These are phyloP conservation scores for Athelia psychrophila DNA, from an alignment of 1,284 basidiomycete genomes.

Conservation along the genomic window DNA sequence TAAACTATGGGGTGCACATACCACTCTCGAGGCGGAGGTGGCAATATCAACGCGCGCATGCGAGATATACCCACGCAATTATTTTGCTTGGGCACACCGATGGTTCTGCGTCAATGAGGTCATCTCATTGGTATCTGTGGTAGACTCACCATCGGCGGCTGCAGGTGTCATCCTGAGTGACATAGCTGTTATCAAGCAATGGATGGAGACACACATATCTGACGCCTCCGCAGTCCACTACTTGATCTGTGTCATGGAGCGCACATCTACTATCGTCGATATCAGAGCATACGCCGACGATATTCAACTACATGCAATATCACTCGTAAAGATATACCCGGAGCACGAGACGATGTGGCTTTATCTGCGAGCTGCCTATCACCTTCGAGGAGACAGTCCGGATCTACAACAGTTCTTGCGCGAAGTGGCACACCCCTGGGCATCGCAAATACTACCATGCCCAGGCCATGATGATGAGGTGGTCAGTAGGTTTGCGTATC, in stretches of 20 bases:
- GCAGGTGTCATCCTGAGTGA: slow-evolving; percentile 34
- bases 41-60: slow-evolving; percentile 42
- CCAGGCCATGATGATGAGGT: not conserved
- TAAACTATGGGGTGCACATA: not conserved
- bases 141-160: slow-evolving; percentile 19
- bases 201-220: slow-evolving; percentile 60
- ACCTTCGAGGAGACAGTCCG: not conserved
- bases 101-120: slow-evolving; percentile 36
- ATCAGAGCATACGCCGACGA: not conserved
- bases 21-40: slow-evolving; percentile 38
- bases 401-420: not conserved
- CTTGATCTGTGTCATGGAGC: slow-evolving; percentile 31
- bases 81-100: slow-evolving; percentile 65
- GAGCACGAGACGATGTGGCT: slow-evolving; percentile 61
- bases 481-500: not conserved
- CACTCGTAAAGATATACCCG: slow-evolving; percentile 46
- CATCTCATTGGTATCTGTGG: slow-evolving; percentile 7
- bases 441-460: not conserved
- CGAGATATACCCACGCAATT: slow-evolving; percentile 62
- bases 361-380: slow-evolving; percentile 38
- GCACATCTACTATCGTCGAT: slow-evolving; percentile 10
- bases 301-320: slow-evolving; percentile 35
- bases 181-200: slow-evolving; percentile 31
- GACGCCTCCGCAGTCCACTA: slow-evolving; percentile 64
- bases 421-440: not conserved